Evolutionary conservation across 164 flowering plant genomes (phyloP).

Genomic region (Vitis riparia): DNA sequence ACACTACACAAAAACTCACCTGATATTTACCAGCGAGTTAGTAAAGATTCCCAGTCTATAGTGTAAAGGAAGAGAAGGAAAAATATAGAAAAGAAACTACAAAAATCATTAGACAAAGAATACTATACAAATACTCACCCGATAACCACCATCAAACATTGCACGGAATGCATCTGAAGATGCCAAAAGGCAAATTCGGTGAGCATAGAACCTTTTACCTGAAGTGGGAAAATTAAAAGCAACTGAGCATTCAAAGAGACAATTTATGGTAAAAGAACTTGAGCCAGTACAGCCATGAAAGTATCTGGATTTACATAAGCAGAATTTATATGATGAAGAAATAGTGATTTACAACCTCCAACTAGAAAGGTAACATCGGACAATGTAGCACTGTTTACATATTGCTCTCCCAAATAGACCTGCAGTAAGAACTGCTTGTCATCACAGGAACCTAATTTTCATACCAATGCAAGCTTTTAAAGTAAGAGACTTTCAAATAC

Average conservation of each 20-base stretch:
- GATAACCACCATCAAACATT: constrained; percentile 99
- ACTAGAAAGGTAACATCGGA: constrained; percentile 96
- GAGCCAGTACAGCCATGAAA: not conserved
- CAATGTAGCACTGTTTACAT: constrained; percentile 76
- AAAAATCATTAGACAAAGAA: not conserved
- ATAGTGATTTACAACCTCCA: constrained; percentile 59
- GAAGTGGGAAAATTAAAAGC: constrained; percentile 11
- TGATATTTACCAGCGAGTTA: no score
- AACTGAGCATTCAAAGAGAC: constrained; percentile 1
- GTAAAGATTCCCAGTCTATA: no score
- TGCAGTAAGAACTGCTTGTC: constrained; percentile 35
- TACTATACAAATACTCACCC: constrained; percentile 51
- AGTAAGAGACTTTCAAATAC: not conserved
- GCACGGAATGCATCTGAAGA: constrained; percentile 99
- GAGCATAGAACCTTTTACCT: constrained; percentile 91
- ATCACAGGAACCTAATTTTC: not conserved
- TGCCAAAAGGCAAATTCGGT: constrained; percentile 90
- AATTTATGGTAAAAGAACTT: not conserved
- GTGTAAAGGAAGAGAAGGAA: no score
- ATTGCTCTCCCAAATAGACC: constrained; percentile 96
- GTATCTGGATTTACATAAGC: not conserved
- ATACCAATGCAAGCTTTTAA: constrained; percentile 2
- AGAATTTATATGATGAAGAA: not conserved
- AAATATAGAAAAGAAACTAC: no score
- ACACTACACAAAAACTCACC: no score